Evolutionary conservation across 352 stramenopile genomes (phyloP), one percentile per base, ranked within the genome.

Genomic region (Phytophthora tentaculata): DNA sequence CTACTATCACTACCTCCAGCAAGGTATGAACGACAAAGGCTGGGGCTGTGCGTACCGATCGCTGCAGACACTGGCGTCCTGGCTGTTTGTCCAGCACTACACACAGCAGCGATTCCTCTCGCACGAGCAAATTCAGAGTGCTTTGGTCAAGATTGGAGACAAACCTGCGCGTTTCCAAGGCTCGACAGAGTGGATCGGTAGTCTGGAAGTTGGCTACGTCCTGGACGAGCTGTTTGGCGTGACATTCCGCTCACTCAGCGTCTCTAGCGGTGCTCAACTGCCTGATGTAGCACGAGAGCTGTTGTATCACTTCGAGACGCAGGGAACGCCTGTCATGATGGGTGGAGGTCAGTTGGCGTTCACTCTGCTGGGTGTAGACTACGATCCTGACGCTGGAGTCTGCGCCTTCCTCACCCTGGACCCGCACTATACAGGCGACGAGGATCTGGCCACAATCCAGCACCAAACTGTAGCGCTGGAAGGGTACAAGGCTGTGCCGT

Each of bases 31-130:
- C 35, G 90, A 97, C 67, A 92, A 92, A 81, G 90, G 89, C 43
- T 97, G 90, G 90, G 90, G 90, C 45, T 97, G 90, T 50, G 89
- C 90, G 23, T 97, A 97, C 56, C 78, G 89, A 5, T 95, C 86
- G 47, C 69, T 97, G 32, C 90, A 97, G 64, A 96, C 86, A 29
- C 67, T 96, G 17, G 69, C 90, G 35, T 96, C 89, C 3, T 97
- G 88, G 84, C 75, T 95, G 41, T 70, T 79, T 39, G 58, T 90
- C 5, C 89, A 92, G 50, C 79, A 90, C 54, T 92, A 89, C 61
- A 88, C 79, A 5, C 20, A 75, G 26, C 63, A 78, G 22, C 44
- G 47, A 0, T 71, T 79, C 29, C 77, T 86, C 9, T 85, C 67
- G n/a, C 84, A 95, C 59, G 56, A 62, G 12, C 74, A 94, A 48